Evolutionary conservation across 2,329 filamentous ascomycete species (phyloP).

Genomic region (Sclerotinia glacialis): DNA sequence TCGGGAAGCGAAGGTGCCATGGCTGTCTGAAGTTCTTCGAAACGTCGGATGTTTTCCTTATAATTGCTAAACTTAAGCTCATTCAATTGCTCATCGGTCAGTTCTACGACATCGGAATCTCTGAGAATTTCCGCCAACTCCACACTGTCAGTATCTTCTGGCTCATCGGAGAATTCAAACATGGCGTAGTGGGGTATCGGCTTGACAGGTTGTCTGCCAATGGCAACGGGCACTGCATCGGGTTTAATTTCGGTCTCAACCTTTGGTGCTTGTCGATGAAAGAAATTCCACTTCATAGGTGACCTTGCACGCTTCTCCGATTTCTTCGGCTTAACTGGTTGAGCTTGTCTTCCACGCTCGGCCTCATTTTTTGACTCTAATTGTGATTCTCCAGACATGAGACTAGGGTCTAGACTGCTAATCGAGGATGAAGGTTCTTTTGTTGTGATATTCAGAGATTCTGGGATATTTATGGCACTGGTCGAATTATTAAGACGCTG

Average conservation of each 20-base stretch:
- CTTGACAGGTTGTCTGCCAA: constrained; percentile 45
- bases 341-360: constrained; percentile 36
- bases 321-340: constrained; percentile 48
- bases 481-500: constrained; percentile 51
- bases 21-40: constrained; percentile 28
- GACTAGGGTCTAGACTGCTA: constrained; percentile 55
- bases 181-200: constrained; percentile 60
- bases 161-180: constrained; percentile 55
- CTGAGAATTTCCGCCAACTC: constrained; percentile 51
- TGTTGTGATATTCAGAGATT: constrained; percentile 49
- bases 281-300: constrained; percentile 60
- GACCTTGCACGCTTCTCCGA: constrained; percentile 55
- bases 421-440: constrained; percentile 48
- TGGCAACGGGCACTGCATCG: constrained; percentile 47
- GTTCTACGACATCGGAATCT: constrained; percentile 43
- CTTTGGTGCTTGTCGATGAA: constrained; percentile 53
- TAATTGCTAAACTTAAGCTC: constrained; percentile 35
- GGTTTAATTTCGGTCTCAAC: constrained; percentile 39
- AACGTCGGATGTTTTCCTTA: constrained; percentile 32
- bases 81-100: constrained; percentile 37
- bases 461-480: constrained; percentile 49
- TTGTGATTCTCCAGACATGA: constrained; percentile 56
- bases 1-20: constrained; percentile 21
- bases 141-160: constrained; percentile 32
- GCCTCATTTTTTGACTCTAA: constrained; percentile 42